phyloP scores from a whole-genome alignment of 2,329 filamentous ascomycete species.

The Onygenales sp. region DNA sequence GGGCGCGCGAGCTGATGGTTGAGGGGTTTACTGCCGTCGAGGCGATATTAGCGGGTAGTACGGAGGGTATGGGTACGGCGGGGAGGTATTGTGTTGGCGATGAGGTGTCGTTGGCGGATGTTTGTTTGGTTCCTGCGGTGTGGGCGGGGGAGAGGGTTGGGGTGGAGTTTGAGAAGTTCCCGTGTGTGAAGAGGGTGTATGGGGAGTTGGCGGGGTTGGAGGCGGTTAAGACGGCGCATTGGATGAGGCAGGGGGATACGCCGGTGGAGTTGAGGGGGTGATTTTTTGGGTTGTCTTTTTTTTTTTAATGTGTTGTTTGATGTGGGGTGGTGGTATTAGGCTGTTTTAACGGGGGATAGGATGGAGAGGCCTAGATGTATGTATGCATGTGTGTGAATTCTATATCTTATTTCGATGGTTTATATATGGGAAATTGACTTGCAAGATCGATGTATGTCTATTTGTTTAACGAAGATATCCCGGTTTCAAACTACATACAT shows the following conservation, averaged over 20 bases:
- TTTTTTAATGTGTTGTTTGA: background rate
- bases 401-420: no score
- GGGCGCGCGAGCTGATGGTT: conserved; percentile 44
- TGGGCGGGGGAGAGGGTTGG: conserved; percentile 49
- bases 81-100: conserved; percentile 50
- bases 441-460: background rate
- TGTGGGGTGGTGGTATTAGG: no score
- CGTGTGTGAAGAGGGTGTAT: conserved; percentile 38
- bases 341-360: no score
- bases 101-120: conserved; percentile 48
- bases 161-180: conserved; percentile 43
- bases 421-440: background rate
- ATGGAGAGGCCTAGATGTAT: no score
- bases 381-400: no score
- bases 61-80: conserved; percentile 17
- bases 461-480: background rate
- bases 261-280: conserved; percentile 34
- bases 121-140: conserved; percentile 48
- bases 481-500: background rate
- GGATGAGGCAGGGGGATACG: conserved; percentile 46
- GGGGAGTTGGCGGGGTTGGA: conserved; percentile 39
- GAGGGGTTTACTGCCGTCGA: conserved; percentile 52
- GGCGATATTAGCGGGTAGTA: conserved; percentile 22
- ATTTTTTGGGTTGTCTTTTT: background rate
- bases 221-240: conserved; percentile 45